Conservation (phyloP, 495 filamentous ascomycete genomes). For the Penicillium waksmanii region DNA sequence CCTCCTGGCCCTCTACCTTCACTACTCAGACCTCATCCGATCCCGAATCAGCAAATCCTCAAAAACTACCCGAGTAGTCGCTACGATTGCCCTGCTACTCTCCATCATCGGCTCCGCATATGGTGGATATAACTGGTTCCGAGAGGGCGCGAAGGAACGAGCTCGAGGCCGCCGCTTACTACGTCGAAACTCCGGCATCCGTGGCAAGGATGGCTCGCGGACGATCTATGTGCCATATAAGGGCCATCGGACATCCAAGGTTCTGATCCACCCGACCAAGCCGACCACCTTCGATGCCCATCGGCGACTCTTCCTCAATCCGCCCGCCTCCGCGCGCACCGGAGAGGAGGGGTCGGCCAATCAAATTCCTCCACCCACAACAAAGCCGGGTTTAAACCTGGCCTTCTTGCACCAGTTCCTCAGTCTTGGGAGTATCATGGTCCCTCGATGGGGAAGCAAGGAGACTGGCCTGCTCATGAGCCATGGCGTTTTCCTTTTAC, state of each 20-base stretch:
- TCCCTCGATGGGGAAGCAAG: constrained; percentile 92
- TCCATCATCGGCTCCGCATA: constrained; percentile 77
- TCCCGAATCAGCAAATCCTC: constrained; percentile 64
- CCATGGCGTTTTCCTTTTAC: constrained; percentile 68
- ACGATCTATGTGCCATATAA: constrained; percentile 95
- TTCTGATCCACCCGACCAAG: constrained; percentile 92
- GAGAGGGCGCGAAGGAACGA: constrained; percentile 68
- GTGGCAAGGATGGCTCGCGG: constrained; percentile 90
- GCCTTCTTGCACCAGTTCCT: constrained; percentile 99
- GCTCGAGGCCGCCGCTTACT: constrained; percentile 78
- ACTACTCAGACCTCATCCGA: constrained; percentile 65
- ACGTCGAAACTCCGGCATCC: constrained; percentile 87
- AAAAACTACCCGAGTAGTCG: constrained; percentile 68
- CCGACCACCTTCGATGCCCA: constrained; percentile 95
- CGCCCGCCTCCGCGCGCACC: constrained; percentile 74
- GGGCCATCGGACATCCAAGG: constrained; percentile 77
- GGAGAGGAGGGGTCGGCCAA: constrained; percentile 64
- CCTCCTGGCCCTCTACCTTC: constrained; percentile 66
- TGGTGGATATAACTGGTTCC: constrained; percentile 75
- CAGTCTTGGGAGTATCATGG: constrained; percentile 95
- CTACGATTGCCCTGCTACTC: constrained; percentile 71
- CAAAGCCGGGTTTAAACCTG: constrained; percentile 90
- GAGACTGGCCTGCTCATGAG: constrained; percentile 87
- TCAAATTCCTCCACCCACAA: constrained; percentile 80
- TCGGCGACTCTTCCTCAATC: constrained; percentile 88